Percentiles rank a stretch among this genome's conserved stretches.
Evolutionary conservation across 2,329 filamentous ascomycete genomes (phyloP).

Genomic region (Claviceps citrina): DNA sequence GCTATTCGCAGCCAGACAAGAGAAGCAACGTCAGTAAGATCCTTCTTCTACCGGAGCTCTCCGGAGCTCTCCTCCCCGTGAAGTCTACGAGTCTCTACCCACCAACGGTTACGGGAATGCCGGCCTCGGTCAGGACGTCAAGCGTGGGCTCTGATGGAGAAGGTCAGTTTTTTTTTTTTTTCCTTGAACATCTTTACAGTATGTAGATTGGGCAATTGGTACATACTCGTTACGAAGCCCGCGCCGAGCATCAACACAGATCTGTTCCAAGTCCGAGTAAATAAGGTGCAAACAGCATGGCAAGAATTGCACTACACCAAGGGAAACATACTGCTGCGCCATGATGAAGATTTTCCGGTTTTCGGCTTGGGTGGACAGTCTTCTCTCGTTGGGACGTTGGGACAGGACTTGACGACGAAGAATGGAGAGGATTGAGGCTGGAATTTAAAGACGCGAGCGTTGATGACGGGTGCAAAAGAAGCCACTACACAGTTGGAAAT

Average conservation of each 20-base stretch:
- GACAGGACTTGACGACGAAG: no score
- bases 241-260: slow-evolving; percentile 31
- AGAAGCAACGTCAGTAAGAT: not conserved
- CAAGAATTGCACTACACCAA: not conserved
- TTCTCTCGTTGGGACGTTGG: not conserved
- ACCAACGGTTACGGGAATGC: slow-evolving; percentile 51
- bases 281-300: not conserved
- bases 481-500: not conserved
- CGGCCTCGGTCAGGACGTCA: slow-evolving; percentile 45
- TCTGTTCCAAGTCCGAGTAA: slow-evolving; percentile 1
- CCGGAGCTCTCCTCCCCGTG: no score
- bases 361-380: not conserved
- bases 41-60: slow-evolving; percentile 32
- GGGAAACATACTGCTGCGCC: slow-evolving; percentile 5
- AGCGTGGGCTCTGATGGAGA: slow-evolving; percentile 36
- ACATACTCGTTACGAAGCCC: slow-evolving; percentile 36
- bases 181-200: no score
- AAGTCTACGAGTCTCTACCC: slow-evolving; percentile 10
- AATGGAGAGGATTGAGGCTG: no score
- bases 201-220: not conserved
- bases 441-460: no score
- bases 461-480: no score
- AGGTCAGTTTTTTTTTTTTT: slow-evolving; percentile 2
- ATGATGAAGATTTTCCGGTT: not conserved
- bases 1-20: slow-evolving; percentile 30